Evolutionary conservation across 164 flowering plant species (phyloP).

Genomic region (Chimonanthus salicifolius): DNA sequence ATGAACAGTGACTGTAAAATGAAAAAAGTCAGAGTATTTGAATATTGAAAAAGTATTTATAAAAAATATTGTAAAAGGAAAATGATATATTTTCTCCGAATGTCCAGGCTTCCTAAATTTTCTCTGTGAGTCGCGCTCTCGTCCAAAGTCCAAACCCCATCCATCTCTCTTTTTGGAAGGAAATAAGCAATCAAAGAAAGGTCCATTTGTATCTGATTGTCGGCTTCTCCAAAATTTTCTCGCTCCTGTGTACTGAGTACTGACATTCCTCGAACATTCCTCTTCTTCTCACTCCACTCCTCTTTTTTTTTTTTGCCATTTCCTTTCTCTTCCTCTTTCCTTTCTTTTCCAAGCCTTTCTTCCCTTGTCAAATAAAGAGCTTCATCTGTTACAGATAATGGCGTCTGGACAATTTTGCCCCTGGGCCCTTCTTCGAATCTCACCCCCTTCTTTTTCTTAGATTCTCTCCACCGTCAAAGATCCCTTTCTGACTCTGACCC

Average conservation of each 20-base stretch:
- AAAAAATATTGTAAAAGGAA: too few relatives aligned
- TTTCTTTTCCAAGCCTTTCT: neutral
- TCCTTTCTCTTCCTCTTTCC: neutral
- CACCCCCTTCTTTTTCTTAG: neutral
- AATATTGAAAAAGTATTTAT: too few relatives aligned
- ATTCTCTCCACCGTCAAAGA: neutral
- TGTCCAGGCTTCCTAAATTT: neutral
- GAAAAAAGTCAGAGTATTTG: too few relatives aligned
- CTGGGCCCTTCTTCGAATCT: neutral
- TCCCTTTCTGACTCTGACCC: neutral
- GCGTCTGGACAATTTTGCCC: neutral
- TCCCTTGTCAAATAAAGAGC: neutral
- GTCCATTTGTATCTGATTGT: neutral
- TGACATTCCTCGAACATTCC: constrained; percentile 3
- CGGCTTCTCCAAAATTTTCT: neutral
- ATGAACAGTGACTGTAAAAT: too few relatives aligned
- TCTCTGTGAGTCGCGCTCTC: neutral
- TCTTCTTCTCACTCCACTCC: neutral
- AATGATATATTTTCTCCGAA: too few relatives aligned
- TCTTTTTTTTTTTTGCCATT: neutral
- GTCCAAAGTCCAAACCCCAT: neutral
- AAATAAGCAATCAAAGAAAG: neutral
- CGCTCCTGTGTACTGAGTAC: neutral
- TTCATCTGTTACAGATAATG: neutral
- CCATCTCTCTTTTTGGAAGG: neutral